Conservation (phyloP, 2,329 filamentous ascomycete genomes). For the Septoria linicola region DNA sequence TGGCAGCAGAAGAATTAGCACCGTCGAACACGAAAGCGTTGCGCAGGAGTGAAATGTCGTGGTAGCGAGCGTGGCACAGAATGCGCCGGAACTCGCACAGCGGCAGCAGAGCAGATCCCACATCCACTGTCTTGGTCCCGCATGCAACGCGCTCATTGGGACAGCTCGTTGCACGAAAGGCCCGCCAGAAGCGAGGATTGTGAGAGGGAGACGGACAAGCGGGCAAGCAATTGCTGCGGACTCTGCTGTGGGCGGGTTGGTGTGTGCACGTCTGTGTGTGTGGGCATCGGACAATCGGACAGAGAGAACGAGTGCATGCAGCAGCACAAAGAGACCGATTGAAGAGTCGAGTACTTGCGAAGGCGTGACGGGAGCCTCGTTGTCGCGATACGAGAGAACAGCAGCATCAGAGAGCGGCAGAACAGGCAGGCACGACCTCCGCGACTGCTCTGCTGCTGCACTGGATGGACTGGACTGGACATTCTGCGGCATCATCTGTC, state of each 20-base stretch:
- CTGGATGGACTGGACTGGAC: too few relatives aligned
- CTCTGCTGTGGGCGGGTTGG: not conserved
- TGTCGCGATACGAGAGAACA: too few relatives aligned
- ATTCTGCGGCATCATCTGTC: not conserved
- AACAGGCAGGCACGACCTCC: too few relatives aligned
- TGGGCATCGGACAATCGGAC: too few relatives aligned
- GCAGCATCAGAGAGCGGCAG: too few relatives aligned
- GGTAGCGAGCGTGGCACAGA: constrained; percentile 15
- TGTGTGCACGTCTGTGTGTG: too few relatives aligned
- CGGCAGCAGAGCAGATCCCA: constrained; percentile 13
- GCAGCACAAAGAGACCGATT: too few relatives aligned
- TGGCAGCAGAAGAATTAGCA: constrained; percentile 4
- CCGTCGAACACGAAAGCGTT: constrained; percentile 9
- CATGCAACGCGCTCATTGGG: constrained; percentile 7
- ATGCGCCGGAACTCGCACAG: constrained; percentile 11
- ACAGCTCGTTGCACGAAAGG: constrained; percentile 7
- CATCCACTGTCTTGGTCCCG: constrained; percentile 6
- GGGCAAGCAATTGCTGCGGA: not conserved
- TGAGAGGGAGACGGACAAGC: not conserved
- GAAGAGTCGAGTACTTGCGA: too few relatives aligned
- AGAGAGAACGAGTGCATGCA: too few relatives aligned
- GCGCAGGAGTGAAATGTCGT: constrained; percentile 1
- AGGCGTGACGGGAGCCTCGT: too few relatives aligned
- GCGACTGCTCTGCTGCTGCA: too few relatives aligned
- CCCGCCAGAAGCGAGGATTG: constrained; percentile 6